Evolutionary conservation across 306 rosid genomes (phyloP).

Genomic region (Fragaria nilgerrensis): DNA sequence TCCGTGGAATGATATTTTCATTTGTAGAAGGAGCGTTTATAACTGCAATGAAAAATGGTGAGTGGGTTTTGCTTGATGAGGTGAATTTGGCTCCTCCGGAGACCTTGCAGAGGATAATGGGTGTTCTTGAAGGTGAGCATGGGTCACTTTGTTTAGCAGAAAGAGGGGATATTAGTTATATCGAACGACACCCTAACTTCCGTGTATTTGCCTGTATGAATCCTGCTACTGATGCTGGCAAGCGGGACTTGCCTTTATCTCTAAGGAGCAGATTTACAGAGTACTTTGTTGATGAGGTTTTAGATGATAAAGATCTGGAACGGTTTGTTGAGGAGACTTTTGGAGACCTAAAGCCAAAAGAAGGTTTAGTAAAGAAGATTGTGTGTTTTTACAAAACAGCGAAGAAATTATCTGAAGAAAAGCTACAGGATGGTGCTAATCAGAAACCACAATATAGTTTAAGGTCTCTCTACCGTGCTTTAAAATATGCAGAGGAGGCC

Average conservation of each 20-base stretch:
- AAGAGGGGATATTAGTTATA: slow-evolving; percentile 78
- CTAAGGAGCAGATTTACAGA: slow-evolving; percentile 90
- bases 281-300: slow-evolving; percentile 82
- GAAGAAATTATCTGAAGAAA: slow-evolving; percentile 71
- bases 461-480: slow-evolving; percentile 88
- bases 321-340: slow-evolving; percentile 55
- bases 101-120: slow-evolving; percentile 84
- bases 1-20: slow-evolving; percentile 74
- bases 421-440: slow-evolving; percentile 91
- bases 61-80: slow-evolving; percentile 98
- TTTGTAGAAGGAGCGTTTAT: slow-evolving; percentile 95
- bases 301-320: slow-evolving; percentile 71
- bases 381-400: slow-evolving; percentile 69
- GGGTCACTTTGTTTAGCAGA: slow-evolving; percentile 87
- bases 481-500: slow-evolving; percentile 73
- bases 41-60: slow-evolving; percentile 79
- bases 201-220: slow-evolving; percentile 98
- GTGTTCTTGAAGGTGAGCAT: slow-evolving; percentile 87
- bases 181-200: slow-evolving; percentile 76
- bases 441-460: slow-evolving; percentile 93
- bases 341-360: slow-evolving; percentile 33
- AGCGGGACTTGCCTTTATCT: slow-evolving; percentile 82
- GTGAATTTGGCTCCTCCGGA: slow-evolving; percentile 96
- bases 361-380: slow-evolving; percentile 44
- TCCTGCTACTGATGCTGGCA: slow-evolving; percentile 99